Conservation (phyloP, 176 grass and related monocot genomes). For the Musa beccarii region DNA sequence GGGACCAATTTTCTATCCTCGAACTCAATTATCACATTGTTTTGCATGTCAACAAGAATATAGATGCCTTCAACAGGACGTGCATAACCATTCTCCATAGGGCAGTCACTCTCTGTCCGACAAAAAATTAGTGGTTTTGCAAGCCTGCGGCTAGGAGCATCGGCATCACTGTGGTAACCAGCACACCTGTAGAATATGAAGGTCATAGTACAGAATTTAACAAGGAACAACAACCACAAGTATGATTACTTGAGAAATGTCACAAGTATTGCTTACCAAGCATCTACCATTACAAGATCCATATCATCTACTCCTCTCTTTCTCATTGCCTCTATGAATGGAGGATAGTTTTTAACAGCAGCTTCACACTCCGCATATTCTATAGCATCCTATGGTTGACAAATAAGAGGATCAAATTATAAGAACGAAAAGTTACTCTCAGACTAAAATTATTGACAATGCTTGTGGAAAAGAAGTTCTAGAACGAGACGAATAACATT, state of each 20-base stretch:
- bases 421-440: neutral
- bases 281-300: constrained; percentile 99
- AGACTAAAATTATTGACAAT: neutral
- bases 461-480: neutral
- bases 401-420: constrained; percentile 17
- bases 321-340: constrained; percentile 97
- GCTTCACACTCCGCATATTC: constrained; percentile 99
- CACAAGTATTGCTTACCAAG: constrained; percentile 46
- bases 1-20: constrained; percentile 96
- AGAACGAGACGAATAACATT: neutral
- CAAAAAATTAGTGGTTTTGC: constrained; percentile 97
- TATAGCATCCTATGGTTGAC: constrained; percentile 62
- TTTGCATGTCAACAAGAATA: constrained; percentile 92
- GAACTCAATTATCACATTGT: constrained; percentile 83
- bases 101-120: constrained; percentile 91
- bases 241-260: neutral
- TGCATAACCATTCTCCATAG: constrained; percentile 99
- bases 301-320: constrained; percentile 98
- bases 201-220: neutral
- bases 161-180: constrained; percentile 75
- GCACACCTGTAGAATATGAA: constrained; percentile 50
- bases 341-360: constrained; percentile 78
- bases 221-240: neutral
- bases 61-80: constrained; percentile 95
- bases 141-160: constrained; percentile 87